A percentile compares a stretch with the other conserved stretches of the same genome.
Evolutionary conservation across 495 filamentous ascomycete genomes (phyloP).

Genomic region (Talaromyces borbonicus): DNA sequence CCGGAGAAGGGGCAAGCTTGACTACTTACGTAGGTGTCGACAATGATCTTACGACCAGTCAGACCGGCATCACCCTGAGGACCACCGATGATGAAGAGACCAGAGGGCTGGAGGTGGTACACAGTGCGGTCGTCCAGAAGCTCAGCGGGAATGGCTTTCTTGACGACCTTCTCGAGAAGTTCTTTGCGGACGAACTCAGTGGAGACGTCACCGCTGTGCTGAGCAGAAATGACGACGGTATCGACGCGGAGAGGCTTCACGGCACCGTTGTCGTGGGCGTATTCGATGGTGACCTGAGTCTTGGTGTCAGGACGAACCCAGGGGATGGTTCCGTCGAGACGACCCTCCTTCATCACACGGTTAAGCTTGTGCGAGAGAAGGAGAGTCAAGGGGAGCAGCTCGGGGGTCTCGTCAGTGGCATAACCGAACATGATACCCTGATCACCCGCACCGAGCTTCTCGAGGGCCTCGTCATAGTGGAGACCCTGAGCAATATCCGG

Average conservation of each 20-base stretch:
- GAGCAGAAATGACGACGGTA: slow-evolving; percentile 92
- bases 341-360: slow-evolving; percentile 77
- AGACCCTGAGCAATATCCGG: slow-evolving; percentile 98
- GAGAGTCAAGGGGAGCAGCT: slow-evolving; percentile 88
- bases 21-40: slow-evolving; percentile 71
- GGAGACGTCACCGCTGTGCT: slow-evolving; percentile 81
- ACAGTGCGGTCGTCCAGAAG: slow-evolving; percentile 86
- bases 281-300: slow-evolving; percentile 98
- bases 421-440: slow-evolving; percentile 99
- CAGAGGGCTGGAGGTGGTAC: slow-evolving; percentile 97
- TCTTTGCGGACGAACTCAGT: slow-evolving; percentile 90
- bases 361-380: slow-evolving; percentile 94
- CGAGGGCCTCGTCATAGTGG: slow-evolving; percentile 89
- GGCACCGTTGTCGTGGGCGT: slow-evolving; percentile 89
- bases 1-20: not conserved
- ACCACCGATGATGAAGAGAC: slow-evolving; percentile 97
- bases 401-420: slow-evolving; percentile 97
- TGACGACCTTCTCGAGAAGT: slow-evolving; percentile 96
- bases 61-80: slow-evolving; percentile 98
- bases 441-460: slow-evolving; percentile 97
- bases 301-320: slow-evolving; percentile 98
- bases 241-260: slow-evolving; percentile 88
- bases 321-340: slow-evolving; percentile 74
- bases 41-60: slow-evolving; percentile 99
- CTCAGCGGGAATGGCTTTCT: slow-evolving; percentile 82